Base-by-base conservation (phyloP, 2,329 filamentous ascomycete species). In the Orbilia blumenaviensis region DNA sequence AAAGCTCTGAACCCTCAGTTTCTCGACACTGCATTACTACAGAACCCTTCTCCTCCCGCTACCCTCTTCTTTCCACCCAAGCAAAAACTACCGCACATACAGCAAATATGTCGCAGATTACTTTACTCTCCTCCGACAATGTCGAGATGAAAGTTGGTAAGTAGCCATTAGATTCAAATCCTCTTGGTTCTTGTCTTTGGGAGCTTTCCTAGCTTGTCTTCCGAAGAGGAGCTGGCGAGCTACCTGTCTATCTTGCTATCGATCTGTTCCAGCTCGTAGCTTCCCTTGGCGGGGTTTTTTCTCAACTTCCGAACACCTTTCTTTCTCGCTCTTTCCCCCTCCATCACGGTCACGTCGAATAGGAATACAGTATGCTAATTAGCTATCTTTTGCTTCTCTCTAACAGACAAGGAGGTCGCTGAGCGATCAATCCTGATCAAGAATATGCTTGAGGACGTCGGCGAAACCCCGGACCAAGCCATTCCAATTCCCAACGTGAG, bases 381-480 rank as follows among this genome's bases (percentile, higher is more conserved):
- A 36, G 34, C 32, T 71, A 64, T 76, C 25, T 48, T 34, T 44
- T 18, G 25, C 23, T 29, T 8, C 38, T n/a, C n/a, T n/a, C n/a
- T n/a, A n/a, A 23, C 64, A 92, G 93, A 96, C 78, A 92, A 92
- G 78, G 86, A 88, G 38, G 92, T 98, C 77, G 93, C 92, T 44
- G 93, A 97, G 86, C 92, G 94, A 79, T 97, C 93, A 2, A 89
- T 97, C 81, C 87, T 99, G 63, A 96, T 99, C 86, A 97, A 97
- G 89, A 97, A 98, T 87, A 91, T 99, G 91, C 88, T 99, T 50
- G 94, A 97, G 82, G 95, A 99, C 85, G 85, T 98, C 54, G 93
- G 93, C 79, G 84, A 87, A 80, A 82, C 82, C 21, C 83, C 87
- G 34, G 84, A 82, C 60, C 82, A 94, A 82, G 87, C 91, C 1